Evolutionary conservation across 73 alveolate genomes (phyloP), one percentile per base, ranked within the genome.

Genomic region (Stentor coeruleus): DNA sequence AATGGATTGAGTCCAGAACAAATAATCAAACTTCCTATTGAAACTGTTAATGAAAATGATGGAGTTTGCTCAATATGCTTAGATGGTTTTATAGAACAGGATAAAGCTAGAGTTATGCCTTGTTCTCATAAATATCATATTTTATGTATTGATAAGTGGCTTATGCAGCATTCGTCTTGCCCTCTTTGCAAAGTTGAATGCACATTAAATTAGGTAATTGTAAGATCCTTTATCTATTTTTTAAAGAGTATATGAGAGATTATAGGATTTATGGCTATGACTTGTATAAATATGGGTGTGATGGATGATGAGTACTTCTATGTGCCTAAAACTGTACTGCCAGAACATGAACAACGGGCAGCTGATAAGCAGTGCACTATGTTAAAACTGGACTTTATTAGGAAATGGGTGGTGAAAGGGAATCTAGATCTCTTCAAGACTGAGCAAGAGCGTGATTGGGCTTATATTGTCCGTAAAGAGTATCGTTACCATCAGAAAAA

Each of bases 381-480:
- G 20, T 20, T 75, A 14, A 75, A 39, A 35, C 26, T 36, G 83
- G 39, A 40, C n/a, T 87, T 87, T 42, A 57, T 87, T 28, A 41
- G 39, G 72, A 82, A 87, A 58, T 87, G 80, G 41, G 88, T 84
- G 3, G 84, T 86, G 33, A 88, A 87, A 39, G 76, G 59, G 58
- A 88, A 84, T 72, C 39, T 85, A 38, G 83, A 85, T 31, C 72
- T 59, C 74, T 93, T 89, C 74, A 83, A 84, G 76, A 93, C 98
- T 49, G 90, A 91, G 60, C 87, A 76, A 42, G 98, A 93, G 82
- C 91, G 92, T 81, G 98, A 93, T 77, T 93, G 98, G 98, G 92
- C 94, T 42, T 92, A 89, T 81, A 82, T 93, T 38, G 95, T 91
- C 39, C 88, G 91, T 76, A 89, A 96, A 89, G 98, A 93, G 84